These are phyloP conservation scores for Somion occarium DNA, from an alignment of 1,284 basidiomycete genomes.

Conservation along the genomic window DNA sequence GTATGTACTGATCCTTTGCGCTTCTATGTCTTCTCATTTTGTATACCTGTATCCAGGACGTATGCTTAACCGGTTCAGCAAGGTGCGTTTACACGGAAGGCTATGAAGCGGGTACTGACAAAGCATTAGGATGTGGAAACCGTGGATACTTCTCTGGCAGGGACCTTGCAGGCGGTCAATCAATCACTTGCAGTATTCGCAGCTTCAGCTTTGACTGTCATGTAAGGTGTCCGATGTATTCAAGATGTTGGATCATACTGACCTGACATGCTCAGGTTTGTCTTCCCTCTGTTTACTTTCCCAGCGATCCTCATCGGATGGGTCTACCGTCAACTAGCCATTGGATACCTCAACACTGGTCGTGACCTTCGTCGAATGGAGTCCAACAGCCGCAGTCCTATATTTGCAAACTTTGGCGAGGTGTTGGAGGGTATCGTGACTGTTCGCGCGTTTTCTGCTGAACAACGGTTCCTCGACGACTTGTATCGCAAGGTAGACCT, in stretches of 20 bases:
- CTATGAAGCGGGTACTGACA: neutral
- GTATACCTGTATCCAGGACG: constrained; percentile 40
- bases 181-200: constrained; percentile 69
- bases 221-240: constrained; percentile 41
- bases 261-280: too few relatives aligned
- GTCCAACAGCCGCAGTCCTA: constrained; percentile 65
- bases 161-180: constrained; percentile 70
- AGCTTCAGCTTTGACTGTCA: constrained; percentile 59
- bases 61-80: constrained; percentile 64
- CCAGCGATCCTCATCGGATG: constrained; percentile 65
- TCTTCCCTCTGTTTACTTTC: constrained; percentile 72
- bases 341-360: constrained; percentile 75
- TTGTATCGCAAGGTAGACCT: constrained; percentile 63
- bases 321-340: constrained; percentile 56
- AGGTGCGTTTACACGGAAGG: constrained; percentile 39
- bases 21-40: neutral
- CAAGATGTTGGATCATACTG: too few relatives aligned
- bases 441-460: constrained; percentile 87
- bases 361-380: constrained; percentile 79
- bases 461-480: constrained; percentile 72
- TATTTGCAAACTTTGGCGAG: constrained; percentile 78
- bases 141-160: constrained; percentile 67
- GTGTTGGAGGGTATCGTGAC: constrained; percentile 76
- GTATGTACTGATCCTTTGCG: too few relatives aligned
- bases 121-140: constrained; percentile 69